Base-by-base conservation (phyloP, 2,329 filamentous ascomycete species). In the Cyclaneusma minus region DNA sequence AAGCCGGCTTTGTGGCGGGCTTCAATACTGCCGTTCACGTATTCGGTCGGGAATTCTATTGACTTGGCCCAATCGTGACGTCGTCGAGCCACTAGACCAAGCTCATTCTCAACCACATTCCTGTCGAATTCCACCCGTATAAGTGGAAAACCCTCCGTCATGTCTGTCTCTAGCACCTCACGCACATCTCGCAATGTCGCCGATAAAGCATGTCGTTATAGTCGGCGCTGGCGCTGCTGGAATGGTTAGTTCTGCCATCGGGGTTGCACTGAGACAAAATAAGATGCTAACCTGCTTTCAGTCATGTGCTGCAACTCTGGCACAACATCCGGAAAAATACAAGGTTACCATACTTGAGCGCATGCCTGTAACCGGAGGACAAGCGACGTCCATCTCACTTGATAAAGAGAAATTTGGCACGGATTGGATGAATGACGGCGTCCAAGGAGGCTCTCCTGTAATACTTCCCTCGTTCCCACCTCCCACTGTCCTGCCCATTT, bases 251-350 rank as follows among this genome's bases (percentile, higher is more conserved):
- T 14, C 3, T 22, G 25, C 21, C 5, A 19, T 16, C 24, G n/a
- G n/a, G 1, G 16, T 23, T 19, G 14, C n/a, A 11, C 6, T n/a
- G 5, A 9, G 16, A 21, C 6, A 16, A 8, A 25, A 25, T 25
- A 32, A 15, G 31, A 16, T 13, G 4, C 6, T 14, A 11, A 10
- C 19, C 20, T 16, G 8, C 17, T 9, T 25, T 7, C 27, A 62
- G 71, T 68, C 68, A 29, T 78, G 72, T 44, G 73, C 74, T 7
- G 61, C 72, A 16, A 73, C 74, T 16, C 58, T 80, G 15, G 62
- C 70, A 24, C 62, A 75, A 24, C 70, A 79, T 35, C 66, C 66
- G 1, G 62, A 75, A 19, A 64, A 62, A 35, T 80, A 74, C 50
- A 62, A 69, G 22, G 58, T 80, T 8, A 78, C 71, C 0, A 39